phyloP scores from a whole-genome alignment of 495 filamentous ascomycete species.

The Trichocladium uniseriatum region DNA sequence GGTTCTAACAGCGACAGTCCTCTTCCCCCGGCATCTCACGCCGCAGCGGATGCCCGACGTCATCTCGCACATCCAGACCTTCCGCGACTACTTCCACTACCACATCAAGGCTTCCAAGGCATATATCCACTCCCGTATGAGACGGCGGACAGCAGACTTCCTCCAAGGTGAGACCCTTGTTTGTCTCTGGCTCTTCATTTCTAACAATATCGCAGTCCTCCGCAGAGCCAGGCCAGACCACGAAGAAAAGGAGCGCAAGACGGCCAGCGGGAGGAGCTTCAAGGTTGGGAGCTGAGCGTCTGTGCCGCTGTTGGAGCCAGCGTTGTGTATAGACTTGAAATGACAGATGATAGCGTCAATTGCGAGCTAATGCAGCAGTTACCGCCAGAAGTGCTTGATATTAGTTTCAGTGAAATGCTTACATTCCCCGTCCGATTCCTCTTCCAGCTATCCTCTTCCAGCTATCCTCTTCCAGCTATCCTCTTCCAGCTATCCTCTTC shows the following conservation, averaged over 20 bases:
- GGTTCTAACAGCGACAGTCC: slow-evolving; percentile 48
- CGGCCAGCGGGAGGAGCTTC: slow-evolving; percentile 92
- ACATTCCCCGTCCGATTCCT: too few relatives aligned
- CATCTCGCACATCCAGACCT: slow-evolving; percentile 98
- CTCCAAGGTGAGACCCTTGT: slow-evolving; percentile 59
- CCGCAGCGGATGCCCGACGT: slow-evolving; percentile 82
- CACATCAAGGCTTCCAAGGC: slow-evolving; percentile 98
- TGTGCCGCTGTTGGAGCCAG: background rate
- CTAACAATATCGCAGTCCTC: slow-evolving; percentile 48
- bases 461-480: too few relatives aligned
- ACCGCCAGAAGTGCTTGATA: too few relatives aligned
- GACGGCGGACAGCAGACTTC: slow-evolving; percentile 93
- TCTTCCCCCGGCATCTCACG: slow-evolving; percentile 92
- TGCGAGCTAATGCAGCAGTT: background rate
- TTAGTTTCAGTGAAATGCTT: too few relatives aligned
- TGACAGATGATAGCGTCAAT: background rate
- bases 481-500: too few relatives aligned
- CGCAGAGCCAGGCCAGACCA: slow-evolving; percentile 86
- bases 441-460: too few relatives aligned
- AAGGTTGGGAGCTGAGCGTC: slow-evolving; percentile 36
- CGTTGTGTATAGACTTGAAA: background rate
- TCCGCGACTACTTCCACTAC: slow-evolving; percentile 99
- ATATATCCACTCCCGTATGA: slow-evolving; percentile 97
- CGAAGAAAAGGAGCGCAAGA: slow-evolving; percentile 97
- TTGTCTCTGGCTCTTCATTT: background rate